A percentile compares a stretch with the other conserved stretches of the same genome.
Conservation (phyloP, 352 stramenopile species). For the Lagenidium giganteum region DNA sequence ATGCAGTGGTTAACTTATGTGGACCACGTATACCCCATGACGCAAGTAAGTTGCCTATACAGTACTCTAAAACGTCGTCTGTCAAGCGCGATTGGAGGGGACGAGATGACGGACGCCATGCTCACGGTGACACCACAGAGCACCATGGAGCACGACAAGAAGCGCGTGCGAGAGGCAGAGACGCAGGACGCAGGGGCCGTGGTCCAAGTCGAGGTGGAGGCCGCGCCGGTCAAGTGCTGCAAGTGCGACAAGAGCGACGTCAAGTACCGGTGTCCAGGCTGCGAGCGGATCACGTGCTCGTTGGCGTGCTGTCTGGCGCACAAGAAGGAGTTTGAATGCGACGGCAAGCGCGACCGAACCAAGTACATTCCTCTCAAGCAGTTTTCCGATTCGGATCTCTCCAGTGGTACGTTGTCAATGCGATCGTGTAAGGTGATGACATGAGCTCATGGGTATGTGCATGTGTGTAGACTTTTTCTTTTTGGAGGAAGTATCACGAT, state of each 20-base stretch:
- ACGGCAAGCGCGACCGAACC: constrained; percentile 79
- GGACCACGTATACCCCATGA: too few relatives aligned
- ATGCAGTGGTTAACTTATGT: too few relatives aligned
- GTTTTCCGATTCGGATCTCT: constrained; percentile 74
- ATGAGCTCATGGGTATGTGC: not conserved
- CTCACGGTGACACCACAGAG: not conserved
- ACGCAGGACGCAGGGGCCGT: not conserved
- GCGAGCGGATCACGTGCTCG: constrained; percentile 80
- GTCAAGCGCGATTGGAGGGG: not conserved
- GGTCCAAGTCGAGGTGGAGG: not conserved
- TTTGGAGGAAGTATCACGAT: constrained; percentile 28
- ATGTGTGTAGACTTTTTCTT: constrained; percentile 30
- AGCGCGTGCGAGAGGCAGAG: constrained; percentile 25
- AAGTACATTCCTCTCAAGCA: constrained; percentile 70
- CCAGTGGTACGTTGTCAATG: constrained; percentile 36
- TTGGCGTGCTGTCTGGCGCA: constrained; percentile 71
- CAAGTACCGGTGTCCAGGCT: constrained; percentile 85
- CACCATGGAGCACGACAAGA: constrained; percentile 12
- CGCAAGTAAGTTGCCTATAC: too few relatives aligned
- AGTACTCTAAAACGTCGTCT: too few relatives aligned
- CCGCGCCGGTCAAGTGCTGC: constrained; percentile 24
- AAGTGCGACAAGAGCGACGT: constrained; percentile 41
- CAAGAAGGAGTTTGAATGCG: constrained; percentile 79
- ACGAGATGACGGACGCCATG: constrained; percentile 5
- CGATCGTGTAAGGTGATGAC: not conserved